Evolutionary conservation across 176 grass and related monocot genomes (phyloP), one percentile per base, ranked within the genome.

Genomic region (Leersia perrieri): DNA sequence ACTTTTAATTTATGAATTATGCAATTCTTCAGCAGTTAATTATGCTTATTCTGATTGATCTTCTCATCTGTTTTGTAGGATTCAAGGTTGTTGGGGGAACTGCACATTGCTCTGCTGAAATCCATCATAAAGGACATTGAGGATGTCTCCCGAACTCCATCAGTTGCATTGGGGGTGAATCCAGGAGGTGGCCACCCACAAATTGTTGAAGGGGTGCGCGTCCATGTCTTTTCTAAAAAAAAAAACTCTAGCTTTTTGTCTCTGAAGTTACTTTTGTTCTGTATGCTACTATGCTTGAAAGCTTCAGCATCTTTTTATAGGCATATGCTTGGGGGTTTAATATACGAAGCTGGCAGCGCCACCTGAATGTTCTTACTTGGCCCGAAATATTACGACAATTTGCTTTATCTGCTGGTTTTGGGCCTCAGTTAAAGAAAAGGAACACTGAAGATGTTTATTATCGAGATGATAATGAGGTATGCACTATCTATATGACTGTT

Each of bases 291-390:
- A 66, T 71, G 78, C 18, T 72, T 63, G 27, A 66, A 33, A 5
- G 70, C 76, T 69, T 55, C 40, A 78, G 28, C 79, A 13, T 66
- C 63, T 74, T 73, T 73, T 83, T 32, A 60, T 84, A 98, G 96
- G 96, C 96, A 86, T 89, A 95, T 88, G 82, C 86, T 70, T 98
- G 96, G 96, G 96, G 96, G 8, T 99, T 99, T 44, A 93, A 95
- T 88, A 95, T 99, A 82, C 74, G 88, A 47, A 93, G 88, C 67
- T 99, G 96, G 92, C 92, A 99, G 55, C 75, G 84, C 44, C 90
- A 99, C 68, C 87, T 99, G 64, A 95, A 90, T 95, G 87, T 86
- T 90, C 82, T 99, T 58, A 99, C 96, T 45, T 99, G 96, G 96
- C 92, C 96, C 32, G 96, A 99, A 73, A 87, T 99, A 88, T 83